Conservation (phyloP, 768 basidiomycete species). For the Termitomyces sp. region DNA sequence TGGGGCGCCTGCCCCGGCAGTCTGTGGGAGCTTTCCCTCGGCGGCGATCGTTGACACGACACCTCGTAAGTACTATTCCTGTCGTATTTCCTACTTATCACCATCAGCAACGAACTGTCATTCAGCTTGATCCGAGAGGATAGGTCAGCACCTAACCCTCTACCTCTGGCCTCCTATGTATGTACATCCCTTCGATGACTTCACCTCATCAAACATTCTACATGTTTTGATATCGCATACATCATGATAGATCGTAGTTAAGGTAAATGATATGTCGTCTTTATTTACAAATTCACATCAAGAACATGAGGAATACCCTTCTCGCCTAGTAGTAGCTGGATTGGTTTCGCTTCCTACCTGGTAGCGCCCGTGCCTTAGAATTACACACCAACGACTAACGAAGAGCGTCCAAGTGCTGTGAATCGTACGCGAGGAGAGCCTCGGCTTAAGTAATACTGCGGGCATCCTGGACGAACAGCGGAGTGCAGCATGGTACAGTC, state of each 20-base stretch:
- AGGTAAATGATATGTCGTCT: not conserved
- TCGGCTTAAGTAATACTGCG: not conserved
- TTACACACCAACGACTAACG: not conserved
- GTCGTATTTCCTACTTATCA: not conserved
- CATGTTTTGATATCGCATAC: not conserved
- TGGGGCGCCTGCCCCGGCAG: conserved; percentile 1
- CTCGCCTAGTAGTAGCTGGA: no score
- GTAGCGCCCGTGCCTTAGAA: not conserved
- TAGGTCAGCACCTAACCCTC: not conserved
- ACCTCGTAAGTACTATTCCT: not conserved
- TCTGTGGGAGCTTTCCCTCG: conserved; percentile 7
- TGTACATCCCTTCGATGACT: not conserved
- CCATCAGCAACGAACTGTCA: conserved; percentile 11
- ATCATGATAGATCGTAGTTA: not conserved
- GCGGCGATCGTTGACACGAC: conserved; percentile 7
- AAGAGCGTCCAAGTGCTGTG: not conserved
- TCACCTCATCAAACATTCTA: not conserved
- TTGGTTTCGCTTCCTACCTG: no score
- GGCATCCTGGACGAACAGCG: not conserved
- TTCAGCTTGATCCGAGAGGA: conserved; percentile 12
- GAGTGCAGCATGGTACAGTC: not conserved
- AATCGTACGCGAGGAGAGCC: not conserved
- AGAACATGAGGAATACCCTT: no score
- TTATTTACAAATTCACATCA: not conserved
- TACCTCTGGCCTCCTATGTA: not conserved